Percentiles rank a stretch among this genome's conserved stretches.
Conservation (phyloP, 2,329 filamentous ascomycete genomes). For the Neofusicoccum sp. region DNA sequence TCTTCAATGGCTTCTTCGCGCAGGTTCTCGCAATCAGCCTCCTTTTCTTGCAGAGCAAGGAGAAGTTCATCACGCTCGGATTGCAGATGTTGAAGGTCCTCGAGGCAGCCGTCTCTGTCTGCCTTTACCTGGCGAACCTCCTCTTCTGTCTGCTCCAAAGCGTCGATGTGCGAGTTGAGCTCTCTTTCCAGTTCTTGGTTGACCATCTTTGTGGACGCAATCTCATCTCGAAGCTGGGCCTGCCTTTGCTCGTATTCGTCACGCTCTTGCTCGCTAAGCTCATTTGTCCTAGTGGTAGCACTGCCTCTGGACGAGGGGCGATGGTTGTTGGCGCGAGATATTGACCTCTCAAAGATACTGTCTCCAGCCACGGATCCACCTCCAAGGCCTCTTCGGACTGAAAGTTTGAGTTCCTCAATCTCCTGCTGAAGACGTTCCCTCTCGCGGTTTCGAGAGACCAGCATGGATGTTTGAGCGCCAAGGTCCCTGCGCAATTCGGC, state of each 20-base stretch:
- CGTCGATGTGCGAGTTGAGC: slow-evolving; percentile 73
- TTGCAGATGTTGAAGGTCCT: slow-evolving; percentile 76
- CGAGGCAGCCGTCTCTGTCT: slow-evolving; percentile 74
- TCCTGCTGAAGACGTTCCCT: slow-evolving; percentile 94
- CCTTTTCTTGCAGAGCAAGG: slow-evolving; percentile 66
- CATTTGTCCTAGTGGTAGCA: slow-evolving; percentile 54
- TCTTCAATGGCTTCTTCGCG: slow-evolving; percentile 60
- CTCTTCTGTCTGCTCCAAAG: slow-evolving; percentile 66
- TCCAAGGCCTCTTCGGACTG: slow-evolving; percentile 68
- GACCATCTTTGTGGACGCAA: slow-evolving; percentile 81
- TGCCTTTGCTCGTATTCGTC: slow-evolving; percentile 85
- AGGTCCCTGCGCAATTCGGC: slow-evolving; percentile 88
- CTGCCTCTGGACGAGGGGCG: slow-evolving; percentile 74
- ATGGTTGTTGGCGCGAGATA: slow-evolving; percentile 69
- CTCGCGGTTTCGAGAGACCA: slow-evolving; percentile 92
- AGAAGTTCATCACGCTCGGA: slow-evolving; percentile 84
- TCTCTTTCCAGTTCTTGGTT: slow-evolving; percentile 87
- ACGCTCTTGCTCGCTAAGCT: slow-evolving; percentile 70
- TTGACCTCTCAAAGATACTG: slow-evolving; percentile 90
- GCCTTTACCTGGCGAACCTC: slow-evolving; percentile 69
- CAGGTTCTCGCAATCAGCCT: slow-evolving; percentile 52
- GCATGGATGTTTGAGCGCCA: slow-evolving; percentile 93
- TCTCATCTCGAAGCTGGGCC: slow-evolving; percentile 78
- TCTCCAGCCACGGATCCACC: slow-evolving; percentile 67
- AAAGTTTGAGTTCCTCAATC: slow-evolving; percentile 93